Evolutionary conservation across 2,329 filamentous ascomycete species (phyloP).

Genomic region (Neopestalotiopsis rosae): DNA sequence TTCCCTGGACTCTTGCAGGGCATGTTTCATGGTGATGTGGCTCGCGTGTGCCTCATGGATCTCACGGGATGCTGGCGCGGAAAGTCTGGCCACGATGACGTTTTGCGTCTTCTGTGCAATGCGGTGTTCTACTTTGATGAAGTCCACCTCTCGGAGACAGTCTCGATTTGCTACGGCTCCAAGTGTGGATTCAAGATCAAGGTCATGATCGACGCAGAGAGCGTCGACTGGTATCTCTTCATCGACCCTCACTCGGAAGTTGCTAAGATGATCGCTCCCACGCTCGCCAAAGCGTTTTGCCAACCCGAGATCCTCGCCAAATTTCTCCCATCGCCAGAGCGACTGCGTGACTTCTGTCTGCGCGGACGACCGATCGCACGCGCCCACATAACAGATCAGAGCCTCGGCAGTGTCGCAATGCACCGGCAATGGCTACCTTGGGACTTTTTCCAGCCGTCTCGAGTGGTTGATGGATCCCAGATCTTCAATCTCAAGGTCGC

Average conservation of each 20-base stretch:
- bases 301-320: neutral
- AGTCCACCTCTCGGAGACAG: conserved; percentile 30
- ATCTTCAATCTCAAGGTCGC: neutral
- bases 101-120: neutral
- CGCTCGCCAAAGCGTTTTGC: no score
- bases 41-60: neutral
- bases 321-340: neutral
- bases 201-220: conserved; percentile 25
- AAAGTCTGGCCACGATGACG: neutral
- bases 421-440: conserved; percentile 24
- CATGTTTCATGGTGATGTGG: neutral
- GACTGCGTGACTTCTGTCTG: neutral
- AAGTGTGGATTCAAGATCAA: conserved; percentile 27
- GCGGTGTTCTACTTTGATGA: conserved; percentile 29
- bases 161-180: conserved; percentile 31
- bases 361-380: conserved; percentile 13
- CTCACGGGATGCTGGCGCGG: neutral
- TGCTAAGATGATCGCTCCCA: conserved; percentile 10
- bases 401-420: conserved; percentile 14
- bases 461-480: neutral
- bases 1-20: neutral
- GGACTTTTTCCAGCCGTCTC: conserved; percentile 20
- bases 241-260: conserved; percentile 23
- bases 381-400: conserved; percentile 21
- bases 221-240: conserved; percentile 33